Base-by-base conservation (phyloP, 1,284 basidiomycete species). In the Amylostereum chailletii region DNA sequence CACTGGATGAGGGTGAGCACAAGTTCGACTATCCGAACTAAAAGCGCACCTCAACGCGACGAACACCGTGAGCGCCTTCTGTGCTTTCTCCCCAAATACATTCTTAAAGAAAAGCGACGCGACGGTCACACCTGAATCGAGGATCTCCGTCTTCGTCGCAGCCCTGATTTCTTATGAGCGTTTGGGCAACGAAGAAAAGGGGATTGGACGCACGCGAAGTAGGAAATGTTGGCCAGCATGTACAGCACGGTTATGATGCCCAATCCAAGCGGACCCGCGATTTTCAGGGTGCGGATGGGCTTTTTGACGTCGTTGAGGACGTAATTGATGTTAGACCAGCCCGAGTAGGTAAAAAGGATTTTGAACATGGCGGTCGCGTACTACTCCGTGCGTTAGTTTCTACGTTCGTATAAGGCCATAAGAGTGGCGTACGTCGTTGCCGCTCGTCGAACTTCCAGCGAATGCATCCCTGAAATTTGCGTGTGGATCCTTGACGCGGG, bases 51-150 rank as follows among this genome's bases (percentile, higher is more conserved):
- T 19, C 19, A 85, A 57, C 0, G 82, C 76, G 32, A 86, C 77
- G 33, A 85, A 71, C 1, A 68, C 68, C 53, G 81, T 83, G 6
- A 86, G 66, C 6, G 81, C 82, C 58, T 71, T 69, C 55, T 83
- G 82, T 0, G 76, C 74, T 1, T 67, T 62, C 2, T 73, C 65
- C 0, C 83, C 83, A 63, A 76, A 86, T 2, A 86, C 57, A 62
- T 82, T 83, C 34, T 82, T 72, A 59, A 86, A 86, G 63, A 83
- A 85, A 38, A 84, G 58, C 0, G 83, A 81, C 79, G 82, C 84
- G 29, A 81, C 72, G 45, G 83, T 79, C 30, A 75, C 68, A 1
- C 77, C 71, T 40, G 81, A 81, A n/a, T 63, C 66, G 2, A 83
- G 57, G 37, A 87, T 83, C 53, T 86, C 83, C 2, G 66, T 63